Conservation (phyloP, 2,329 filamentous ascomycete species). For the Fusarium paranaense region DNA sequence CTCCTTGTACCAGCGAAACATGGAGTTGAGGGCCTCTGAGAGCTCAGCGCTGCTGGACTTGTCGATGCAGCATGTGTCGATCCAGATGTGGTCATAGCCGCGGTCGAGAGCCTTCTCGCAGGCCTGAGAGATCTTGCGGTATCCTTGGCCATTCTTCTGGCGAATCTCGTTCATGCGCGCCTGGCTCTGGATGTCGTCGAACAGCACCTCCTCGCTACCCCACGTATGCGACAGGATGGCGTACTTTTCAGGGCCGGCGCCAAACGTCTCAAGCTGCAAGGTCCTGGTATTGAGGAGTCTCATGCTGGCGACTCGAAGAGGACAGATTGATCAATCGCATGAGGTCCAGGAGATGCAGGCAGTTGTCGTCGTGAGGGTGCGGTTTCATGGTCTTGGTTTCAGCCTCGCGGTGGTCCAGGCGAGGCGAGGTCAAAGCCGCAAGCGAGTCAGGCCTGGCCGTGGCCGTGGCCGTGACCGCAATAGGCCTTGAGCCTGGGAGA, state of each 20-base stretch:
- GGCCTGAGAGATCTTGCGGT: slow-evolving; percentile 37
- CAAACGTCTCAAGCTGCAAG: slow-evolving; percentile 38
- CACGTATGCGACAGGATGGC: slow-evolving; percentile 45
- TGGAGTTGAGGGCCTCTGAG: slow-evolving; percentile 42
- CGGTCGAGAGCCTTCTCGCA: slow-evolving; percentile 39
- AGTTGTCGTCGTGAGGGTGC: slow-evolving; percentile 19
- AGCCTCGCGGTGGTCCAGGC: slow-evolving; percentile 35
- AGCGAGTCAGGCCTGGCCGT: slow-evolving; percentile 33
- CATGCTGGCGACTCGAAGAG: slow-evolving; percentile 29
- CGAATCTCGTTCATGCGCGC: slow-evolving; percentile 35
- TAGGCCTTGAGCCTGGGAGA: not conserved
- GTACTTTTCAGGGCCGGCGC: slow-evolving; percentile 32
- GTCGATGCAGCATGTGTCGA: slow-evolving; percentile 46
- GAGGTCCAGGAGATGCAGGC: slow-evolving; percentile 13
- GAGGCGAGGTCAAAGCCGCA: slow-evolving; percentile 28
- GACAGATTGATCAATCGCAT: slow-evolving; percentile 6
- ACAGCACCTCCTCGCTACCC: slow-evolving; percentile 42
- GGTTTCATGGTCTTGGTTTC: slow-evolving; percentile 36
- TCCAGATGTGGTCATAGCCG: slow-evolving; percentile 40
- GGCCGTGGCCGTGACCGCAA: not conserved
- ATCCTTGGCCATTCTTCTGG: slow-evolving; percentile 34
- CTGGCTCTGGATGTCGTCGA: slow-evolving; percentile 34
- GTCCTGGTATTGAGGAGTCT: slow-evolving; percentile 45
- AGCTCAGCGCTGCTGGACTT: slow-evolving; percentile 43
- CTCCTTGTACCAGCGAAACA: slow-evolving; percentile 43